phyloP scores from a whole-genome alignment of 164 flowering plant species.

The Litsea cubeba region DNA sequence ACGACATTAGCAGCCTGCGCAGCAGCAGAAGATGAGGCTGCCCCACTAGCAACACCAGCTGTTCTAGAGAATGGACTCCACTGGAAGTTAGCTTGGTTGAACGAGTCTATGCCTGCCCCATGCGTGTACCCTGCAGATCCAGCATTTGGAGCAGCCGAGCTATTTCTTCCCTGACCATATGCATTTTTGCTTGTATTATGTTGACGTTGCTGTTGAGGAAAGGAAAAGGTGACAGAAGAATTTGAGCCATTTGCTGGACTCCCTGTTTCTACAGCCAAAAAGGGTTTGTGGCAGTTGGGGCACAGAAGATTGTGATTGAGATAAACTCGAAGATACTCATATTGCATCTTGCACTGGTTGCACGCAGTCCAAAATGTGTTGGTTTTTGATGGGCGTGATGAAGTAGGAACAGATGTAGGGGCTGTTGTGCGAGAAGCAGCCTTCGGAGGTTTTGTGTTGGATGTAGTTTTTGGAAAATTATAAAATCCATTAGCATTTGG shows the following conservation, averaged over 20 bases:
- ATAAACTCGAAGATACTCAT: slow-evolving; percentile 64
- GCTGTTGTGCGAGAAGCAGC: slow-evolving; percentile 17
- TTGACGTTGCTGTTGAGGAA: slow-evolving; percentile 24
- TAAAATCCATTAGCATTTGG: slow-evolving; percentile 48
- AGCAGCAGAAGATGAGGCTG: slow-evolving; percentile 35
- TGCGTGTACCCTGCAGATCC: slow-evolving; percentile 20
- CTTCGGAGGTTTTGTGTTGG: slow-evolving; percentile 32
- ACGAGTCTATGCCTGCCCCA: slow-evolving; percentile 22
- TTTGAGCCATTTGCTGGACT: slow-evolving; percentile 32
- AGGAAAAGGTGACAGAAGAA: slow-evolving; percentile 34
- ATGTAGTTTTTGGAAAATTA: slow-evolving; percentile 35
- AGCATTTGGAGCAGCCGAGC: slow-evolving; percentile 15
- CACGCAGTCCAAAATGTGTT: slow-evolving; percentile 79
- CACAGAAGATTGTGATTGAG: slow-evolving; percentile 68
- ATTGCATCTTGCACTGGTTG: slow-evolving; percentile 67
- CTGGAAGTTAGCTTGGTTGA: slow-evolving; percentile 30
- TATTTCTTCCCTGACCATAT: slow-evolving; percentile 21
- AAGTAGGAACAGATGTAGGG: slow-evolving; percentile 28
- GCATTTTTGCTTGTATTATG: slow-evolving; percentile 21
- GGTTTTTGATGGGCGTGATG: slow-evolving; percentile 33
- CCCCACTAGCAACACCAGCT: slow-evolving; percentile 27
- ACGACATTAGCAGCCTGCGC: slow-evolving; percentile 57
- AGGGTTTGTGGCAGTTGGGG: slow-evolving; percentile 65
- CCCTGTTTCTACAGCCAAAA: slow-evolving; percentile 57
- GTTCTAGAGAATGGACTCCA: slow-evolving; percentile 55